These are phyloP conservation scores for Xerocomellus chrysenteron DNA, from an alignment of 768 basidiomycete species.

Conservation along the genomic window DNA sequence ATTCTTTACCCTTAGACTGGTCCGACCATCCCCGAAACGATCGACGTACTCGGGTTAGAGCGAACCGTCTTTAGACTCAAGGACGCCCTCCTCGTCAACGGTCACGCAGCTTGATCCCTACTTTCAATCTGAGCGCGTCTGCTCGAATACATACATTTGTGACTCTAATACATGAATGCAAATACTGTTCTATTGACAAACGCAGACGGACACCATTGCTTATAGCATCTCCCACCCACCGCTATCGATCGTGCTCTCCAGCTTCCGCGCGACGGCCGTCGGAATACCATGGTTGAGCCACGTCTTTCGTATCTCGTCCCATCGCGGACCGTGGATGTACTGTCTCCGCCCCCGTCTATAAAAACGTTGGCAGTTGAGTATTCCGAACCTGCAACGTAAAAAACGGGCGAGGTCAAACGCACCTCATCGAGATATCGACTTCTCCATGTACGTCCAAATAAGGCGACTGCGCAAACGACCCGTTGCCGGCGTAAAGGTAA, in stretches of 20 bases:
- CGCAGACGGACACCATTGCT: not conserved
- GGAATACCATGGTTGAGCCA: slow-evolving; percentile 93
- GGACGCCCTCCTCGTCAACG: slow-evolving; percentile 3
- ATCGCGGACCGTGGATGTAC: slow-evolving; percentile 77
- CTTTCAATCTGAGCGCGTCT: not conserved
- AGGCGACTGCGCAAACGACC: slow-evolving; percentile 85
- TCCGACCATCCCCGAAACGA: slow-evolving; percentile 41
- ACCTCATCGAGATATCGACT: slow-evolving; percentile 91
- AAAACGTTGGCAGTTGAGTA: not conserved
- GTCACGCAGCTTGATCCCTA: not conserved
- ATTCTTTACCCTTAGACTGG: slow-evolving; percentile 33
- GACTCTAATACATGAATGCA: not conserved
- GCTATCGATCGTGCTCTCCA: slow-evolving; percentile 83
- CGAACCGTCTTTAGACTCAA: slow-evolving; percentile 21
- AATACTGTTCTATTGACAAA: not conserved
- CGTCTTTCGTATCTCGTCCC: slow-evolving; percentile 87
- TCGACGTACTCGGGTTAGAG: slow-evolving; percentile 38
- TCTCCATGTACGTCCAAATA: slow-evolving; percentile 96
- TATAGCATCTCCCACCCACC: slow-evolving; percentile 93
- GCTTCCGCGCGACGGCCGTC: slow-evolving; percentile 81
- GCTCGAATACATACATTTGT: not conserved
- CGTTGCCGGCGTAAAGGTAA: slow-evolving; percentile 85
- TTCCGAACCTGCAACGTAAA: not conserved
- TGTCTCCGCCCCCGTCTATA: slow-evolving; percentile 84
- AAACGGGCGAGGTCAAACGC: slow-evolving; percentile 13